Percentiles rank a stretch among this genome's conserved stretches.
phyloP scores from a whole-genome alignment of 345 rosid species.

The Psidium friedrichsthalianum region DNA sequence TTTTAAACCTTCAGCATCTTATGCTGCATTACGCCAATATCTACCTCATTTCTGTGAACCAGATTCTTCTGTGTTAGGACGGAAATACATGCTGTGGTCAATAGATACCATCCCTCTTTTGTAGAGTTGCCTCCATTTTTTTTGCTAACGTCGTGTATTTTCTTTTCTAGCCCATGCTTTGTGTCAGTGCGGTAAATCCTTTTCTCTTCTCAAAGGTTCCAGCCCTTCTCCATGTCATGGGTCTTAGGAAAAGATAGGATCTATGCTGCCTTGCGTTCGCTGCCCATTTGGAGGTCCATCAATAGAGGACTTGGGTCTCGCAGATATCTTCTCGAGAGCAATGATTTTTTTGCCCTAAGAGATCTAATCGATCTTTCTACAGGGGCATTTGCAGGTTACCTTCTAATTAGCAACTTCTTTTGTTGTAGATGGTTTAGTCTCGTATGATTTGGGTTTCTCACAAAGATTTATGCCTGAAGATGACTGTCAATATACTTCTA shows the following conservation, averaged over 20 bases:
- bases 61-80: background rate
- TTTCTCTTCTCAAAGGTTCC: slow-evolving; percentile 81
- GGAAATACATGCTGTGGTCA: background rate
- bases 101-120: background rate
- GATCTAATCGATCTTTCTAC: slow-evolving; percentile 95
- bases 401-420: background rate
- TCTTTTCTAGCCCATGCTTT: slow-evolving; percentile 81
- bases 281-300: slow-evolving; percentile 80
- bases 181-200: slow-evolving; percentile 95
- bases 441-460: background rate
- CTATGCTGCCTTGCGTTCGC: slow-evolving; percentile 70
- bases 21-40: background rate
- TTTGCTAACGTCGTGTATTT: background rate
- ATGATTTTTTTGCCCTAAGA: slow-evolving; percentile 79
- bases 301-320: slow-evolving; percentile 78
- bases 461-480: background rate
- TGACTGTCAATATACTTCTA: background rate
- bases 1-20: background rate
- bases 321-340: slow-evolving; percentile 88
- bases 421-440: background rate
- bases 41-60: background rate
- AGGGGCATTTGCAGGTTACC: slow-evolving; percentile 91
- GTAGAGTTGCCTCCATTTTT: background rate
- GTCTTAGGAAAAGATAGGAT: slow-evolving; percentile 55
- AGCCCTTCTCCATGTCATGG: slow-evolving; percentile 69